Percentiles rank a stretch among this genome's conserved stretches.
Evolutionary conservation across 495 filamentous ascomycete genomes (phyloP).

Genomic region (Penicillium taxi): DNA sequence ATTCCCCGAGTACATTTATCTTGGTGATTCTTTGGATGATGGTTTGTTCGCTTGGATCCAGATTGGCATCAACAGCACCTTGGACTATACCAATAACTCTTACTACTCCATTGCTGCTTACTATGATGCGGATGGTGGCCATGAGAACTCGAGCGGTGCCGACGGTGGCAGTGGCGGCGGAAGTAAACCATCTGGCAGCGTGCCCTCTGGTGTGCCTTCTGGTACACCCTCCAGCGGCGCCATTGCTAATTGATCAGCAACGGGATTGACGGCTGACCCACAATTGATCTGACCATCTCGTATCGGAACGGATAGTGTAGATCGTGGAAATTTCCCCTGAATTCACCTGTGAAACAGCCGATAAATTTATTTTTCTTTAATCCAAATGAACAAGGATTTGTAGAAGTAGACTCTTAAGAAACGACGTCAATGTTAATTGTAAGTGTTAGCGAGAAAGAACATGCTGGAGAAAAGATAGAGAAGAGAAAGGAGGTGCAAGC

Average conservation of each 20-base stretch:
- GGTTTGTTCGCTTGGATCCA: conserved; percentile 52
- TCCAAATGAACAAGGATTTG: too few relatives aligned
- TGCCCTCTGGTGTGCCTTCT: conserved; percentile 10
- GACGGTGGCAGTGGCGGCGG: conserved; percentile 15
- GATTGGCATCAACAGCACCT: conserved; percentile 48
- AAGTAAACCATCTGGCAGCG: conserved; percentile 12
- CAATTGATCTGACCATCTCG: too few relatives aligned
- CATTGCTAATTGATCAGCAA: neutral
- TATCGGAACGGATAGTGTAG: too few relatives aligned
- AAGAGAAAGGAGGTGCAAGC: too few relatives aligned
- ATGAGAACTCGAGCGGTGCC: conserved; percentile 21
- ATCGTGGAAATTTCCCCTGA: too few relatives aligned
- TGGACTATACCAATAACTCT: conserved; percentile 33
- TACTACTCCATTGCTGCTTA: conserved; percentile 35
- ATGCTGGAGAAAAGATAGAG: too few relatives aligned
- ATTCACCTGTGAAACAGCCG: too few relatives aligned
- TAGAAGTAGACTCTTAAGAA: too few relatives aligned
- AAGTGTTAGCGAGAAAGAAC: too few relatives aligned
- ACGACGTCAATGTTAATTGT: too few relatives aligned
- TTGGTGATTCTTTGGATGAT: conserved; percentile 39
- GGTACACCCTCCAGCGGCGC: neutral
- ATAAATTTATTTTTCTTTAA: too few relatives aligned
- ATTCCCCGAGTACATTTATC: conserved; percentile 37
- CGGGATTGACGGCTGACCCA: too few relatives aligned
- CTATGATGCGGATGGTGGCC: conserved; percentile 26